These are phyloP conservation scores for Beauveria scarabaeidicola DNA, from an alignment of 2,329 filamentous ascomycete genomes.

Conservation along the genomic window DNA sequence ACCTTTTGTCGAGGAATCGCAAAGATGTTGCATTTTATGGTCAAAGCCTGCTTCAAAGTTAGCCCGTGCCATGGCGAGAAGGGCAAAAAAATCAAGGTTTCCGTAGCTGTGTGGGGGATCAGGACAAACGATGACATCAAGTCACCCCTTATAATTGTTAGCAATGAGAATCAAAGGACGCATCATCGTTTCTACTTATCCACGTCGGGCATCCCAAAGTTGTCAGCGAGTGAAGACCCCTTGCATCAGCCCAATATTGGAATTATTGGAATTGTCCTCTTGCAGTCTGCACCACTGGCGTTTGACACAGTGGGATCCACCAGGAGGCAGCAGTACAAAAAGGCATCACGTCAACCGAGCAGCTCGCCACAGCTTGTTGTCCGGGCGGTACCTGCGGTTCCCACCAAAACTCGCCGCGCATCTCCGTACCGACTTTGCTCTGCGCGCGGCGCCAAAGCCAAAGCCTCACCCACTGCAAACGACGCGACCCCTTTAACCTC, in stretches of 20 bases:
- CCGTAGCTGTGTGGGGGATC: background rate
- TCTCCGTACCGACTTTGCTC: background rate
- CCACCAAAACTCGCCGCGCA: background rate
- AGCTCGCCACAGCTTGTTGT: background rate
- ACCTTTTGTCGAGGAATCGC: background rate
- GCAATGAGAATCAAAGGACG: background rate
- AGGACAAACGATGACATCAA: background rate
- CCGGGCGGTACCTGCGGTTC: background rate
- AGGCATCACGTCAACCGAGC: background rate
- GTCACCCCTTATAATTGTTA: background rate
- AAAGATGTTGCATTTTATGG: background rate
- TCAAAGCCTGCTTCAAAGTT: background rate
- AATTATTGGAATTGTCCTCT: background rate
- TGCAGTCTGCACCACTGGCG: constrained; percentile 1
- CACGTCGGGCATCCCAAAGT: background rate
- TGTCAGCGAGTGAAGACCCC: background rate
- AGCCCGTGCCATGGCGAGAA: background rate
- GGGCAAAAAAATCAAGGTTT: constrained; percentile 1
- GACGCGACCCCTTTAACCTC: constrained; percentile 10
- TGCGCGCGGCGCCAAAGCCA: background rate
- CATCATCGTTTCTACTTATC: background rate
- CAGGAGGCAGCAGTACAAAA: background rate
- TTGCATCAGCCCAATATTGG: background rate
- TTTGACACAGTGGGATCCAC: background rate
- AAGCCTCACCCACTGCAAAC: background rate